Conservation (phyloP, 805 yeast genomes). For the Schwanniomyces pseudopolymorphus region DNA sequence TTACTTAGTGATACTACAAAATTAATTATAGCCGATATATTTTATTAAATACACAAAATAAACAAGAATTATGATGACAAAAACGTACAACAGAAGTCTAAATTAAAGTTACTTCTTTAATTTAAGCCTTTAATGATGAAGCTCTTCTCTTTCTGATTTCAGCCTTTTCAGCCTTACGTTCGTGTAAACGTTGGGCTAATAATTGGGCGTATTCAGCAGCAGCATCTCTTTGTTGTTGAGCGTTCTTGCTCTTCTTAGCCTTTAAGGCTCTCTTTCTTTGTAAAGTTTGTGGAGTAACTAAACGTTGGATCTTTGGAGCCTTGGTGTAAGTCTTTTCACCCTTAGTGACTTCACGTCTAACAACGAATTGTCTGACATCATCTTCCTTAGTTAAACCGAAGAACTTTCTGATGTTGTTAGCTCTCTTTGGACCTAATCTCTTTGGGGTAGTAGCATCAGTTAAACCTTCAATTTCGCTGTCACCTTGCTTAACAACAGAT, state of each 20-base stretch:
- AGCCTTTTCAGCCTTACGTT: slow-evolving; percentile 97
- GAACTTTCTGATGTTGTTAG: slow-evolving; percentile 99
- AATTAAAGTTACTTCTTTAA: slow-evolving; percentile 10
- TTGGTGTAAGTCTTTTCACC: slow-evolving; percentile 98
- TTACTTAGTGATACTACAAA: neutral
- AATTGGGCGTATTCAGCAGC: slow-evolving; percentile 99
- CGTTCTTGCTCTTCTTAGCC: slow-evolving; percentile 91
- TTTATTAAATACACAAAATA: slow-evolving; percentile 25
- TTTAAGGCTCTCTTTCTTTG: slow-evolving; percentile 98
- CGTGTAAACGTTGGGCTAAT: slow-evolving; percentile 96
- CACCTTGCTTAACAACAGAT: slow-evolving; percentile 96
- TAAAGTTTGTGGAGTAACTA: slow-evolving; percentile 97
- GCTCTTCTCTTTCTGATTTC: slow-evolving; percentile 99
- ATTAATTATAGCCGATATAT: slow-evolving; percentile 7
- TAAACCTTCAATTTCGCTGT: slow-evolving; percentile 90
- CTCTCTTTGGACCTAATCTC: slow-evolving; percentile 99
- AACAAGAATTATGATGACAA: slow-evolving; percentile 6
- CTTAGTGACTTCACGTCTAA: slow-evolving; percentile 98
- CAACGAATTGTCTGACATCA: slow-evolving; percentile 85
- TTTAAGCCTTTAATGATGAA: slow-evolving; percentile 91
- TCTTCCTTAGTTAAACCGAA: slow-evolving; percentile 95
- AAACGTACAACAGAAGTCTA: slow-evolving; percentile 9
- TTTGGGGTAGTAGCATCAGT: slow-evolving; percentile 94
- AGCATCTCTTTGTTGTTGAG: slow-evolving; percentile 99
- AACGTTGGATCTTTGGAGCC: slow-evolving; percentile 99